Evolutionary conservation across 352 stramenopile genomes (phyloP), one percentile per base, ranked within the genome.

Genomic region (Phytopythium mirpurense): DNA sequence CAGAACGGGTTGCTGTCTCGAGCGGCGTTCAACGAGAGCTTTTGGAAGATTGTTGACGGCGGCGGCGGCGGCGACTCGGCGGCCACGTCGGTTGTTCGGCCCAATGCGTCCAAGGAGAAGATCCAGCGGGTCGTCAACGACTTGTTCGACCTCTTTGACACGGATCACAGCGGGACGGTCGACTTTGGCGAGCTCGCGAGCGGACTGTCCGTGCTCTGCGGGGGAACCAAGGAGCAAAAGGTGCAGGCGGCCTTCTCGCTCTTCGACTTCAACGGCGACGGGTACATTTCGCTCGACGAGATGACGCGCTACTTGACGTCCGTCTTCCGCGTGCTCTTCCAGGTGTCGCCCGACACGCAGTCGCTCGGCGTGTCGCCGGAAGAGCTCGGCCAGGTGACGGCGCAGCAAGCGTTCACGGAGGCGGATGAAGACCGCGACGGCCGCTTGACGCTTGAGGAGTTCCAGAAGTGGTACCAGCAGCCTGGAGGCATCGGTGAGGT

Each of bases 181-280:
- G 83, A 95, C 46, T 96, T 95, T 62, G 76, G 75, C 24, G 83
- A 95, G 54, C 65, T 96, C 38, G 83, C 77, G 8, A 90, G 77
- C 21, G 87, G 87, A 3, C 45, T 96, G 16, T 93, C 82, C 4
- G 74, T 96, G 23, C 62, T 96, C 11, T 94, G 81, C 31, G 83
- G 72, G 5, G 87, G 87, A 27, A 93, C 84, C 9, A 89, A 93
- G 54, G 67, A 92, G 29, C 83, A 96, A 40, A 95, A 95, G 54
- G 76, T 94, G 21, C 67, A 89, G 31, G 80, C 84, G 10, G 86
- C 84, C 11, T 96, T 96, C 44, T 72, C 72, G 11, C 58, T 96
- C 1, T 93, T 95, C 56, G 88, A 96, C 56, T 90, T 92, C 49
- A 93, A 96, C 58, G 82, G 81, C 29, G 88, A 96, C 57, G 83